Evolutionary conservation across 2,329 filamentous ascomycete genomes (phyloP), one percentile per base, ranked within the genome.

Genomic region (Fusarium begoniae): DNA sequence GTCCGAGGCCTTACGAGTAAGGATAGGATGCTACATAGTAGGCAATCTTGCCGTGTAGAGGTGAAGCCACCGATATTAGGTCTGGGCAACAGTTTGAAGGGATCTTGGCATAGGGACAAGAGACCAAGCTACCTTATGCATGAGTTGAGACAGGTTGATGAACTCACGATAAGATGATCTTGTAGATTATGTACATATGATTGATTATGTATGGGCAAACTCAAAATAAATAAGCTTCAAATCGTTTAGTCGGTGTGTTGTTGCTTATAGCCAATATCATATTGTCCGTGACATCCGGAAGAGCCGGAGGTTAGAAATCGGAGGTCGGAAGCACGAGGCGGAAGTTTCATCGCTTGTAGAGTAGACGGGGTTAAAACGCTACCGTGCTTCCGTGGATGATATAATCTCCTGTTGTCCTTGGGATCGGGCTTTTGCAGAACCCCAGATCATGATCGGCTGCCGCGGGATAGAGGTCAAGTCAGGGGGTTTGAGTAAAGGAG

Each of bases 371-470:
- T 64, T 35, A 55, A 30, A 51, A 50, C 50, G 48, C 48, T 61
- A 54, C 73, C 70, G 66, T 54, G 14, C 59, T 44, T 62, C 66
- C 62, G 70, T 40, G 43, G 26, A 41, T 45, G 38, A 40, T 44
- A 41, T 20, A 40, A 51, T 41, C 37, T 15, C 22, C 41, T 41
- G 40, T 43, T 17, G 18, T 57, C 6, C 22, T 28, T 20, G 24
- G 14, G 24, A 59, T 58, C 51, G 64, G 62, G 44, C 41, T 65
- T 45, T 63, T 35, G n/a, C 17, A 24, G 5, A 35, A 41, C 32
- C 47, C 30, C 37, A 45, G 41, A 38, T 14, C 17, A 35, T 35
- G 18, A 45, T 41, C 54, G 60, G 54, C 20, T 44, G 22, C n/a
- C 24, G 48, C 60, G 59, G 58, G 55, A 55, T 40, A 38, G 28